Evolutionary conservation across 495 filamentous ascomycete species (phyloP).

Genomic region (Lasiosphaeria miniovina): DNA sequence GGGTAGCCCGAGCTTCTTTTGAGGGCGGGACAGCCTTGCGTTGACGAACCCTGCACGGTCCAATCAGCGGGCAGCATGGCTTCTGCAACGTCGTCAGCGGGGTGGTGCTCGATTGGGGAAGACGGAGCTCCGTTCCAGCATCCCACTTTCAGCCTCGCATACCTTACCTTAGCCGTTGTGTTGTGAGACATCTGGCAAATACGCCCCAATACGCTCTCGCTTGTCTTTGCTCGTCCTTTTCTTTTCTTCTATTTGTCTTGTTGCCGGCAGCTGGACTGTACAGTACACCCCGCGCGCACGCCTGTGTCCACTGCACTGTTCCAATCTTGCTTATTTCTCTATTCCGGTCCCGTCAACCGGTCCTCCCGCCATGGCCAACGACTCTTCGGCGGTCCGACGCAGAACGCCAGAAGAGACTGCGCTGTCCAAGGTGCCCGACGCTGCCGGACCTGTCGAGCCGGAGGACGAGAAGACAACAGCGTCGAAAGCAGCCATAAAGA

Average conservation of each 20-base stretch:
- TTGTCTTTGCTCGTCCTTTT: neutral
- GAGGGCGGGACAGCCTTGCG: neutral
- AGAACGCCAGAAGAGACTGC: neutral
- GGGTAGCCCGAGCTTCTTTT: neutral
- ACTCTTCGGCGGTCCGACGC: neutral
- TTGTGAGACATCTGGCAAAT: neutral
- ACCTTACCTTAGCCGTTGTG: constrained; percentile 8
- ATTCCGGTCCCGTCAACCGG: neutral
- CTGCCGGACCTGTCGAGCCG: neutral
- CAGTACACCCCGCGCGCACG: neutral
- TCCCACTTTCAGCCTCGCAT: constrained; percentile 17
- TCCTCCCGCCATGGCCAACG: neutral
- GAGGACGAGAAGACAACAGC: constrained; percentile 5
- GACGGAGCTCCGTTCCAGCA: constrained; percentile 4
- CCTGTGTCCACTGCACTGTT: neutral
- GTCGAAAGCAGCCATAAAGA: constrained; percentile 8
- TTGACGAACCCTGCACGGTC: neutral
- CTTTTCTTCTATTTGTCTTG: neutral
- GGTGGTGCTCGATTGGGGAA: neutral
- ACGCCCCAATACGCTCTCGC: neutral
- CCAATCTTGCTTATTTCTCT: neutral
- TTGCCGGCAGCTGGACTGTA: neutral
- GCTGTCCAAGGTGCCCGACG: neutral
- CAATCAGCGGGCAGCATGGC: neutral
- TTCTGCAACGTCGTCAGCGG: neutral